A percentile compares a stretch with the other conserved stretches of the same genome.
These are phyloP conservation scores for Cichorium intybus DNA, from an alignment of 140 eudicot genomes.

Conservation along the genomic window DNA sequence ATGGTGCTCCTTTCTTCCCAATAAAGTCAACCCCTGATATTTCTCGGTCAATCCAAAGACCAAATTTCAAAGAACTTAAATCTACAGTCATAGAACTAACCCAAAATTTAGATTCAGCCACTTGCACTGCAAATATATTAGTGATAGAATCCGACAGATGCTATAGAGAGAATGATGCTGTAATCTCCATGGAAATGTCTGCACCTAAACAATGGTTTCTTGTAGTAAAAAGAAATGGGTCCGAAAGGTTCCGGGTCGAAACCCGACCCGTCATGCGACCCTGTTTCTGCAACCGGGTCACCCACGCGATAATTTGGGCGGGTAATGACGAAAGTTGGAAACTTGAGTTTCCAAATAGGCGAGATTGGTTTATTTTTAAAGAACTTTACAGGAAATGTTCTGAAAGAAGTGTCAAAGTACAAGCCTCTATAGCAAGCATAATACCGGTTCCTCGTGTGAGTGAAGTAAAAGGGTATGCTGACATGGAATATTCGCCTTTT, in stretches of 20 bases:
- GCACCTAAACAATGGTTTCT: constrained; percentile 59
- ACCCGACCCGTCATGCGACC: constrained; percentile 66
- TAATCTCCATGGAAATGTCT: constrained; percentile 44
- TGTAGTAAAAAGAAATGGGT: constrained; percentile 46
- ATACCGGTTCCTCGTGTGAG: constrained; percentile 82
- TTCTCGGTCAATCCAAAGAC: constrained; percentile 21
- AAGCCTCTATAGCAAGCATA: constrained; percentile 20
- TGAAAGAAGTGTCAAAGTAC: constrained; percentile 41
- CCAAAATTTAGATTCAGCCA: constrained; percentile 36
- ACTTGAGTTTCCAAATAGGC: constrained; percentile 70
- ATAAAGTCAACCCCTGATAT: constrained; percentile 26
- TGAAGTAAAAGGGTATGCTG: constrained; percentile 44
- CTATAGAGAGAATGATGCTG: constrained; percentile 58
- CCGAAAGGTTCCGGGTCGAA: constrained; percentile 29
- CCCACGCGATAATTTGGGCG: constrained; percentile 68
- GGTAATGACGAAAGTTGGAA: constrained; percentile 47
- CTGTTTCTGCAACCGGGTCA: constrained; percentile 51
- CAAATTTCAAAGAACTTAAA: constrained; percentile 36
- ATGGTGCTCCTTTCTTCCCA: constrained; percentile 22
- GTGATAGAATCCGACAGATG: constrained; percentile 67
- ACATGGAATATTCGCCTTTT: constrained; percentile 27
- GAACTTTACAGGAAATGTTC: constrained; percentile 66
- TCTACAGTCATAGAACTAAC: constrained; percentile 22
- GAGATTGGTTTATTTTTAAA: constrained; percentile 77
- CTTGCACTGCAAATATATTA: constrained; percentile 64